Conservation (phyloP, 257 asterid genomes). For the Galeopsis tetrahit region DNA sequence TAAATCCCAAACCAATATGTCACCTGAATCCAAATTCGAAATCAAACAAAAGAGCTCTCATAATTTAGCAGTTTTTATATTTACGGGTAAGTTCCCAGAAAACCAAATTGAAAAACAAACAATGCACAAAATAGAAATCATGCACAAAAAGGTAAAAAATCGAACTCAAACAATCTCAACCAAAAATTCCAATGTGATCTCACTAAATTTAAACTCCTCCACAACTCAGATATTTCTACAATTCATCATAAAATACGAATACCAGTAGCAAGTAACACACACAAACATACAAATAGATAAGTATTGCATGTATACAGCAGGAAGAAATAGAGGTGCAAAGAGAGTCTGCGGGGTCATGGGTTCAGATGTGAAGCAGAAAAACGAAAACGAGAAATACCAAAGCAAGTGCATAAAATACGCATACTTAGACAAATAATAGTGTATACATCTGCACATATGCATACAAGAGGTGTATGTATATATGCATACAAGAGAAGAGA, state of each 20-base stretch:
- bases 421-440: constrained; percentile 33
- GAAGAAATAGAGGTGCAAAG: constrained; percentile 26
- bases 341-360: constrained; percentile 36
- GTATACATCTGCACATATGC: constrained; percentile 29
- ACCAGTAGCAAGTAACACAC: constrained; percentile 16
- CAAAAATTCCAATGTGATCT: constrained; percentile 52
- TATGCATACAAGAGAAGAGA: constrained; percentile 13
- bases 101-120: constrained; percentile 21
- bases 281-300: constrained; percentile 11
- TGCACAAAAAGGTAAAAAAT: constrained; percentile 25
- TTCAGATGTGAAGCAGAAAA: constrained; percentile 45
- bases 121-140: constrained; percentile 31
- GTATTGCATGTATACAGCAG: constrained; percentile 41
- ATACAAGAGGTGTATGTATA: constrained; percentile 28
- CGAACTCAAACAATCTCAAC: constrained; percentile 25
- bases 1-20: constrained; percentile 27
- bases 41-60: constrained; percentile 31
- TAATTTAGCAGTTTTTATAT: constrained; percentile 14
- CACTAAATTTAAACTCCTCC: constrained; percentile 39
- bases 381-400: constrained; percentile 34
- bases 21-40: constrained; percentile 31
- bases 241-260: constrained; percentile 31
- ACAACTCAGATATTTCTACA: constrained; percentile 29
- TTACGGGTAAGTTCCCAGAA: constrained; percentile 23
- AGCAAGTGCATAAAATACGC: constrained; percentile 32